Evolutionary conservation across 2,329 filamentous ascomycete species (phyloP), one percentile per base, ranked within the genome.

Genomic region (Aspergillus tubingensis): DNA sequence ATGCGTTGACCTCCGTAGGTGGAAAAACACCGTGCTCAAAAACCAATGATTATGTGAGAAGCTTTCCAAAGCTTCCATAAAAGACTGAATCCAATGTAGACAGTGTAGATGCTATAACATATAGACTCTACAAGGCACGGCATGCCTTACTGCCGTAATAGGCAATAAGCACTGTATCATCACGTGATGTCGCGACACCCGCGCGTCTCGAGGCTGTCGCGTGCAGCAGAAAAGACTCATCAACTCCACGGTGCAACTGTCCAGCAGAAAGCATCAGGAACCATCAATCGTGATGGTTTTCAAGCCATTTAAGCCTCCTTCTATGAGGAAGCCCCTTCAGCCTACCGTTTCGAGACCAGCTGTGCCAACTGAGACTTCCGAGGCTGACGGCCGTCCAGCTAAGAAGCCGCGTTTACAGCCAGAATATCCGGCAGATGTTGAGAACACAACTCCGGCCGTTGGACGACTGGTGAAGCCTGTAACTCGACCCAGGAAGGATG

Each of bases 251-350:
- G 19, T 15, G 10, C 41, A 44, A 15, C 15, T 15, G 21, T 15
- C 23, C 15, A 23, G 25, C 44, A 49, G 4, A 25, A 27, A 8
- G 15, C 44, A 30, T 30, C 19, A 19, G 38, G 50, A 54, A 32
- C 62, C 60, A 62, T 60, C 53, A 11, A 48, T 25, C 59, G 57
- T 32, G 52, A 80, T 80, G 77, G 73, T 77, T 57, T 79, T 78
- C 60, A 81, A 80, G 65, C 79, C 79, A 5, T 81, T 81, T 58
- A 78, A 76, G 44, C 76, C 79, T 52, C 77, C 78, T 65, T 74
- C 76, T 27, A 76, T 80, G 53, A 76, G 72, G 66, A 79, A 76
- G 39, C 61, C 69, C 7, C 23, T 48, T 27, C 36, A 60, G 17
- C 13, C 51, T 7, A 47, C 63, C 3, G 44, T 49, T 1, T 32